Base-by-base conservation (phyloP, 2,329 filamentous ascomycete species). In the Dactylellina cionopaga region DNA sequence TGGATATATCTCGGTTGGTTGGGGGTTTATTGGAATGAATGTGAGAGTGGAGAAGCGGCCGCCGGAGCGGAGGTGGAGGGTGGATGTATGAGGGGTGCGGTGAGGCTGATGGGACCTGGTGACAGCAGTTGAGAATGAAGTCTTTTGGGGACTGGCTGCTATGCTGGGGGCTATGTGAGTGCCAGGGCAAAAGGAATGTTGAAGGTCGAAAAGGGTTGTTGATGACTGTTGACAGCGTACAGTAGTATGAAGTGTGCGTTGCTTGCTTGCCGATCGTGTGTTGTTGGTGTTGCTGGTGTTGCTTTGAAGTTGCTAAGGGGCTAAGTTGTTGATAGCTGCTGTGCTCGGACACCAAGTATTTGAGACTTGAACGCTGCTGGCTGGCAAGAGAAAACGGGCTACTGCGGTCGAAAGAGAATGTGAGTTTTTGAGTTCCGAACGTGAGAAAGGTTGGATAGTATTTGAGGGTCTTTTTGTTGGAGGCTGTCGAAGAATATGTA, bases 401-500 rank as follows among this genome's bases (percentile, higher is more conserved):
- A n/a, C 69, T 76, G 71, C 73, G 56, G 63, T 63, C 65, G 72
- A 74, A 65, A 74, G 68, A 73, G 66, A 68, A 74, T 69, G 74
- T 73, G 62, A 58, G 37, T 51, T n/a, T 43, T 56, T n/a, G 17
- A 39, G 37, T 22, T 51, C n/a, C 33, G 55, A 15, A 17, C 24
- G 24, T 27, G 19, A n/a, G n/a, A n/a, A n/a, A n/a, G n/a, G n/a
- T n/a, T n/a, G n/a, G n/a, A n/a, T n/a, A n/a, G n/a, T n/a, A n/a
- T n/a, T n/a, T n/a, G n/a, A n/a, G n/a, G n/a, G n/a, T n/a, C n/a
- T n/a, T n/a, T n/a, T n/a, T n/a, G n/a, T n/a, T n/a, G n/a, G n/a
- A n/a, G n/a, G n/a, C n/a, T n/a, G n/a, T n/a, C n/a, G n/a, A 39
- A 58, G 63, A 59, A 78, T 79, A 78, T 79, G 78, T 79, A 79